Percentiles rank a stretch among this genome's conserved stretches.
Evolutionary conservation across 2,329 filamentous ascomycete species (phyloP).

Genomic region (Colletotrichum euphorbiae): DNA sequence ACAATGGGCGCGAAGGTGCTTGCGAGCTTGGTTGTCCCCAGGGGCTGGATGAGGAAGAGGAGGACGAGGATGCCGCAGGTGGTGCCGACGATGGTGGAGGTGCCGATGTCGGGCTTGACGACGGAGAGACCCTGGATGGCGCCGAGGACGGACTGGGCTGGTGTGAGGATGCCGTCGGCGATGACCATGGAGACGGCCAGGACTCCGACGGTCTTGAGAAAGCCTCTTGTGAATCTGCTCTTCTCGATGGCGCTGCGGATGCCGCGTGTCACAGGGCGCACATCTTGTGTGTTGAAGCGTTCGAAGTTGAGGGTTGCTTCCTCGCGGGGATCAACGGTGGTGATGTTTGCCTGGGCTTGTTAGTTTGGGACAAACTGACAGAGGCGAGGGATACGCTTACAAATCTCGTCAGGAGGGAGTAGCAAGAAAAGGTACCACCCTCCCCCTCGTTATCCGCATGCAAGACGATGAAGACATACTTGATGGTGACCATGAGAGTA

Average conservation of each 20-base stretch:
- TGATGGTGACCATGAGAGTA: conserved; percentile 75
- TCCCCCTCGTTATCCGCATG: conserved; percentile 77
- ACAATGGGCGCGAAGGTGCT: conserved; percentile 74
- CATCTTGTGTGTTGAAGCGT: conserved; percentile 67
- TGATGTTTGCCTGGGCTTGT: conserved; percentile 64
- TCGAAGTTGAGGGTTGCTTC: conserved; percentile 68
- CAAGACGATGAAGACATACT: conserved; percentile 75
- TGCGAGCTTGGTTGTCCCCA: conserved; percentile 72
- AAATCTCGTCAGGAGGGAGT: conserved; percentile 72
- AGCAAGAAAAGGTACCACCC: conserved; percentile 76
- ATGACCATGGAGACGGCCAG: conserved; percentile 77
- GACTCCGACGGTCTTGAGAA: conserved; percentile 72
- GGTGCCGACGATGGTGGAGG: conserved; percentile 69
- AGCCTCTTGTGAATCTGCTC: conserved; percentile 60
- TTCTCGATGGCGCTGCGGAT: conserved; percentile 70
- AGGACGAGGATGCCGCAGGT: conserved; percentile 73
- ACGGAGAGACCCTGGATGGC: conserved; percentile 74
- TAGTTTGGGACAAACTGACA: background rate
- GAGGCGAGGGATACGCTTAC: conserved; percentile 47
- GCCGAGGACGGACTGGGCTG: conserved; percentile 76
- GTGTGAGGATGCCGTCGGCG: conserved; percentile 73
- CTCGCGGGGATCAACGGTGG: conserved; percentile 68
- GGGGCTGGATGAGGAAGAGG: conserved; percentile 73
- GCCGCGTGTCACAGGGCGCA: conserved; percentile 62
- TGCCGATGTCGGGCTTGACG: conserved; percentile 66